Percentiles rank a stretch among this genome's conserved stretches.
These are phyloP conservation scores for Apiotrichum domesticum DNA, from an alignment of 1,284 basidiomycete genomes.

Conservation along the genomic window DNA sequence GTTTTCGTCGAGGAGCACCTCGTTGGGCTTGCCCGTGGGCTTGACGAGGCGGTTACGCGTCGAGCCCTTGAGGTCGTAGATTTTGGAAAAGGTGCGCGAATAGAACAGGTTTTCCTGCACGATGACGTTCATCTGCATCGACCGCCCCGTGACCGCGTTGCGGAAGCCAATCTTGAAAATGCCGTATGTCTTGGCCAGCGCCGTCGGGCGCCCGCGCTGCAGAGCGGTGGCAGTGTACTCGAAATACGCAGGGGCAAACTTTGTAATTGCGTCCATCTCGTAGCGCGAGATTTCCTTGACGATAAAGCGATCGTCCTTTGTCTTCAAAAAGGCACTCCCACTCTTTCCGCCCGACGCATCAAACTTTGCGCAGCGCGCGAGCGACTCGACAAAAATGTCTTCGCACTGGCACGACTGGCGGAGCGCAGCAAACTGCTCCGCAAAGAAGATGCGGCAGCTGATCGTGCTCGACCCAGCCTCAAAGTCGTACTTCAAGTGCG, in stretches of 20 bases:
- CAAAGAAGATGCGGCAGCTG: slow-evolving; percentile 90
- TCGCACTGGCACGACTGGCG: slow-evolving; percentile 89
- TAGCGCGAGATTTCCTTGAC: slow-evolving; percentile 90
- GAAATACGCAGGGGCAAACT: slow-evolving; percentile 96
- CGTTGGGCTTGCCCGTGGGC: slow-evolving; percentile 82
- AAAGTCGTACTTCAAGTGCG: slow-evolving; percentile 57
- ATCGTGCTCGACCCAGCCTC: slow-evolving; percentile 88
- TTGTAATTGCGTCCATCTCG: slow-evolving; percentile 92
- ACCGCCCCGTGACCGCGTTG: slow-evolving; percentile 69
- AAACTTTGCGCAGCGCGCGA: slow-evolving; percentile 94
- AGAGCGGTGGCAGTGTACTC: slow-evolving; percentile 79
- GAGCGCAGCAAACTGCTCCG: slow-evolving; percentile 94
- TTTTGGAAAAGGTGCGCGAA: slow-evolving; percentile 82
- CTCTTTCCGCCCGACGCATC: slow-evolving; percentile 94
- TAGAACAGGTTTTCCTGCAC: slow-evolving; percentile 99
- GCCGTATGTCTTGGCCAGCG: slow-evolving; percentile 95
- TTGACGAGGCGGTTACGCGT: slow-evolving; percentile 86
- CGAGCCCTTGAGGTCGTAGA: slow-evolving; percentile 91
- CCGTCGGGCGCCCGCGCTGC: slow-evolving; percentile 79
- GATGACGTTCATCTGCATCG: slow-evolving; percentile 86
- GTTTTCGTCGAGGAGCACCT: slow-evolving; percentile 62
- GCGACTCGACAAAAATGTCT: slow-evolving; percentile 84
- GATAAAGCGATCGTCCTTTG: slow-evolving; percentile 94
- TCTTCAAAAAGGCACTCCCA: slow-evolving; percentile 93
- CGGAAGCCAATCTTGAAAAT: slow-evolving; percentile 93